Evolutionary conservation across 331 rosid genomes (phyloP).

Genomic region (Quercus tomentella): DNA sequence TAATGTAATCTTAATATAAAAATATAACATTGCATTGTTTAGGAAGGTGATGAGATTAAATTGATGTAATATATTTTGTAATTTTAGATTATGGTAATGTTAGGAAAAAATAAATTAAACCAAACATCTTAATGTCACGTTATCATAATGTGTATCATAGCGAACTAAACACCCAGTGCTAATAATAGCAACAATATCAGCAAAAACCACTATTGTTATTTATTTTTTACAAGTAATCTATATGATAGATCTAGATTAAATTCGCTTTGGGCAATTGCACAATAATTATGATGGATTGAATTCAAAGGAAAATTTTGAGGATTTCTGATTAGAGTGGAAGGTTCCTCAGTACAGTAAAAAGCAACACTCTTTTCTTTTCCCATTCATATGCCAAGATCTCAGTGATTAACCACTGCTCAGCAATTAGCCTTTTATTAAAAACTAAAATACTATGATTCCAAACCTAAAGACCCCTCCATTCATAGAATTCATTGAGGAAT

Average conservation of each 20-base stretch:
- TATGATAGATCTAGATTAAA: background rate
- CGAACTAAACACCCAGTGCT: too few species aligned
- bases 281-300: background rate
- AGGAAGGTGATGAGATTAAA: too few species aligned
- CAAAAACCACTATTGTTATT: too few species aligned
- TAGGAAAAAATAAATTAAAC: too few species aligned
- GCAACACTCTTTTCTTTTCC: background rate
- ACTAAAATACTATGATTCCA: background rate
- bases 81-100: too few species aligned
- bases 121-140: too few species aligned
- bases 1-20: too few species aligned
- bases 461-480: slow-evolving; percentile 28
- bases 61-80: too few species aligned
- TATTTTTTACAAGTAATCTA: background rate
- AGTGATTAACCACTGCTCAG: background rate
- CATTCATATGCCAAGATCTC: background rate
- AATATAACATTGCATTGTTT: too few species aligned
- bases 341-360: background rate
- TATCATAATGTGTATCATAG: rapidly evolving
- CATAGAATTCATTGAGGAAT: slow-evolving; percentile 8
- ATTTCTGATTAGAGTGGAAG: background rate
- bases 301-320: background rate
- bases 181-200: too few species aligned
- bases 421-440: background rate
- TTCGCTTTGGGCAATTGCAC: background rate